A percentile compares a stretch with the other conserved stretches of the same genome.
phyloP scores from a whole-genome alignment of 2,329 filamentous ascomycete genomes.

The Thelonectria discophora region DNA sequence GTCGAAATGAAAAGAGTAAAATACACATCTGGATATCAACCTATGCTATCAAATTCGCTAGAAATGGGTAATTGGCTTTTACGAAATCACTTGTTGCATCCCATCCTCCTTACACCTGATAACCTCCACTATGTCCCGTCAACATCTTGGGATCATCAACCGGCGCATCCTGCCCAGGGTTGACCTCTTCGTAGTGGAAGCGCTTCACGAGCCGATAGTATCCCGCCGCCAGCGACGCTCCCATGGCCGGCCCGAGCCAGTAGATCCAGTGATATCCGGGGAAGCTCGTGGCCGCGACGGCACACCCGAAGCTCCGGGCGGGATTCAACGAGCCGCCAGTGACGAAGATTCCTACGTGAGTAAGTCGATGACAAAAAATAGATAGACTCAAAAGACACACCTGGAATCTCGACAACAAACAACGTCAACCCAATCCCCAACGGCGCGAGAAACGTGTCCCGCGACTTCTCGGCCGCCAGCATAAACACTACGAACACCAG shows the following conservation, averaged over 20 bases:
- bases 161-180: constrained; percentile 50
- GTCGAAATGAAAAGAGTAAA: too few species aligned
- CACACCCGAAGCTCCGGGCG: constrained; percentile 57
- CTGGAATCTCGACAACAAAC: constrained; percentile 61
- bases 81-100: not conserved
- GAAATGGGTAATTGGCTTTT: too few species aligned
- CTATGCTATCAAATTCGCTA: too few species aligned
- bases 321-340: constrained; percentile 57
- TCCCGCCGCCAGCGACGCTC: constrained; percentile 54
- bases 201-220: constrained; percentile 58
- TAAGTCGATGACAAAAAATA: constrained; percentile 32
- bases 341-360: constrained; percentile 34
- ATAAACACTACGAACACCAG: constrained; percentile 70
- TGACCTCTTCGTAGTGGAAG: constrained; percentile 57
- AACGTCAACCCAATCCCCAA: constrained; percentile 73
- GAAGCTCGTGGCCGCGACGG: constrained; percentile 49
- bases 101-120: not conserved
- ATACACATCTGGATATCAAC: too few species aligned
- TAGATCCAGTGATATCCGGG: constrained; percentile 59
- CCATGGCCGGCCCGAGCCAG: constrained; percentile 59
- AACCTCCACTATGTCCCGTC: not conserved
- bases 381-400: constrained; percentile 16
- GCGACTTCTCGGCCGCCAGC: constrained; percentile 75
- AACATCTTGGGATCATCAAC: not conserved
- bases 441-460: constrained; percentile 73